Percentiles rank a stretch among this genome's conserved stretches.
Evolutionary conservation across 1,139 yeast species (phyloP).

Genomic region (Lodderomyces metapsilosis): DNA sequence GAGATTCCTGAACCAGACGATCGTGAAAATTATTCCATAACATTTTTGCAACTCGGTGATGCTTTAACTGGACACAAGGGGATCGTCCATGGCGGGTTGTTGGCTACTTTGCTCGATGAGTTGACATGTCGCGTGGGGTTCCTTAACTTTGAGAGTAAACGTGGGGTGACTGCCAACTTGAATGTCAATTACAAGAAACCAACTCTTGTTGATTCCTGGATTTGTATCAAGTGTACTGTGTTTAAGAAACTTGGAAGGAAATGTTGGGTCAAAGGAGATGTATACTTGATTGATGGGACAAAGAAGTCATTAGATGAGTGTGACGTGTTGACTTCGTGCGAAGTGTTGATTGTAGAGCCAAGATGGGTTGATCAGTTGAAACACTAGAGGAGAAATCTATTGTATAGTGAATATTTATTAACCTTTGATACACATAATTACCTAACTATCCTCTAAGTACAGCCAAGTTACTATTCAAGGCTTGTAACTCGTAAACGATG

Average conservation of each 20-base stretch:
- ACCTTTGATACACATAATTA: too few relatives aligned
- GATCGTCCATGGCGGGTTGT: slow-evolving; percentile 56
- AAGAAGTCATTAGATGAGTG: slow-evolving; percentile 16
- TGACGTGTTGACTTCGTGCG: slow-evolving; percentile 36
- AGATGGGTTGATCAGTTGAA: slow-evolving; percentile 43
- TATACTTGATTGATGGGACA: slow-evolving; percentile 21
- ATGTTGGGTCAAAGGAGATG: slow-evolving; percentile 42
- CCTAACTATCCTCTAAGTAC: slow-evolving; percentile 6
- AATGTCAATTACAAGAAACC: slow-evolving; percentile 44
- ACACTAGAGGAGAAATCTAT: slow-evolving; percentile 6
- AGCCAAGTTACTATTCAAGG: slow-evolving; percentile 10
- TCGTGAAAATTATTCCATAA: slow-evolving; percentile 23
- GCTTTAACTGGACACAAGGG: slow-evolving; percentile 49
- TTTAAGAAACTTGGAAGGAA: slow-evolving; percentile 39
- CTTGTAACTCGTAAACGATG: slow-evolving; percentile 11
- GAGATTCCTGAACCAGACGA: slow-evolving; percentile 12
- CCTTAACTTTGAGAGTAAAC: slow-evolving; percentile 42
- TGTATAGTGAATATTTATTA: too few relatives aligned
- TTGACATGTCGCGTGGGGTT: slow-evolving; percentile 52
- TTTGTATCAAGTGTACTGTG: slow-evolving; percentile 36
- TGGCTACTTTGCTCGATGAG: slow-evolving; percentile 55
- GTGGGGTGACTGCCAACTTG: slow-evolving; percentile 48
- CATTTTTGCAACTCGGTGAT: slow-evolving; percentile 47
- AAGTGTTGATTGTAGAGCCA: slow-evolving; percentile 47
- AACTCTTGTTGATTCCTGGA: slow-evolving; percentile 30